Percentiles rank a stretch among this genome's conserved stretches.
These are phyloP conservation scores for Sicyos baderoa DNA, from an alignment of 306 rosid genomes.

Conservation along the genomic window DNA sequence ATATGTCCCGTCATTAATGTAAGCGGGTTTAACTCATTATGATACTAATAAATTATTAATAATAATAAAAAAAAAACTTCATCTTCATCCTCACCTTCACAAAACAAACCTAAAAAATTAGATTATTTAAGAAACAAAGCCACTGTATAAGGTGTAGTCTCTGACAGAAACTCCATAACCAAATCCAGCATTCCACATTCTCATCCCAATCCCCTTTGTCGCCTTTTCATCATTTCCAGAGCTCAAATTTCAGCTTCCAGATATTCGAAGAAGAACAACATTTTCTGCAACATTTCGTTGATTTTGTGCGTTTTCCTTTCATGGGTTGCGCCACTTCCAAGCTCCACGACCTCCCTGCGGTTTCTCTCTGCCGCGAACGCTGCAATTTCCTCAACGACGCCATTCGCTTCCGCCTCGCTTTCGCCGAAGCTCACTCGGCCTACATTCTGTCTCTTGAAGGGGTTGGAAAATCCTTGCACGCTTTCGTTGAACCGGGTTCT, in stretches of 20 bases:
- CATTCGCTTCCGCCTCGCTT: constrained; percentile 52
- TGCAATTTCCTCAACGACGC: constrained; percentile 61
- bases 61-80: too few species aligned
- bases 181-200: not conserved
- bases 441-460: constrained; percentile 55
- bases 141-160: not conserved
- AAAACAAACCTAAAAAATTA: not conserved
- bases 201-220: not conserved
- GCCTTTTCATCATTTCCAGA: too few species aligned
- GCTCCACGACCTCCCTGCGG: constrained; percentile 82
- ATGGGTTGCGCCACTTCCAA: constrained; percentile 91
- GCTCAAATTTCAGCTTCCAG: not conserved
- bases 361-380: constrained; percentile 63
- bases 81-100: not conserved
- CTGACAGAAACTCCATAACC: not conserved
- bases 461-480: constrained; percentile 52
- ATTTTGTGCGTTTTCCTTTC: not conserved
- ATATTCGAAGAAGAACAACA: too few species aligned
- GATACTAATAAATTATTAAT: too few species aligned
- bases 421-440: constrained; percentile 60
- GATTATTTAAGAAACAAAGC: not conserved
- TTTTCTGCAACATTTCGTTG: not conserved
- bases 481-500: constrained; percentile 41
- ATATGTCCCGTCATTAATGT: too few species aligned
- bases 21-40: too few species aligned